Base-by-base conservation (phyloP, 2,329 filamentous ascomycete species). In the Ceratocystis colombiana region DNA sequence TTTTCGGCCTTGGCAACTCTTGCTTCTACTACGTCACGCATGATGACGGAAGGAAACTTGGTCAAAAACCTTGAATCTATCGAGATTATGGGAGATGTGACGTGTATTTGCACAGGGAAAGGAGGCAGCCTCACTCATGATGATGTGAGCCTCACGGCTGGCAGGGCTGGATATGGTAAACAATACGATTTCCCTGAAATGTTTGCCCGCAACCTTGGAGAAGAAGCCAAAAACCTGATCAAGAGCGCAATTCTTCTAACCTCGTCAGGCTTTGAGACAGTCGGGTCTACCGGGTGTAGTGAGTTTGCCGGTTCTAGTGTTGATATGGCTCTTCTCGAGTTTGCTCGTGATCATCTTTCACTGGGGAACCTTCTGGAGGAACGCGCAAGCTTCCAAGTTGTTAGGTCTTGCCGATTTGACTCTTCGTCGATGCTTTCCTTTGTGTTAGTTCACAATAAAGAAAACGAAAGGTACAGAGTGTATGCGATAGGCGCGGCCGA, bases 111-210 rank as follows among this genome's bases (percentile, higher is more conserved):
- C 71, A 86, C 83, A 0, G 84, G 87, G 70, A 87, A 87, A 72
- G 87, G 84, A 0, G 84, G 84, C 3, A 87, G 84, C 0, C 75
- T 87, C 25, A 87, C 84, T 0, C 80, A 84, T 69, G 85, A 86
- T 69, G 81, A 82, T 69, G 86, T 86, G 83, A 82, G 77, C 2
- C 80, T 84, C 2, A 82, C 85, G 17, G 78, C 79, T 45, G 83
- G 83, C 6, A 81, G 80, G 8, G 70, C 85, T 41, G 82, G 83
- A 2, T 68, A 74, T 3, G 72, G 74, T 7, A 71, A 72, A 12
- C 72, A 70, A 53, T 77, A 76, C 59, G 74, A 77, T 7, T 76
- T 77, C 37, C 72, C 69, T 3, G 74, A 76, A 1, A 30, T 62
- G 22, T 44, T 68, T 28, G 61, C 61, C 17, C 71, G 73, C 1